A percentile compares a stretch with the other conserved stretches of the same genome.
phyloP scores from a whole-genome alignment of 163 green algal genomes.

The Volvox carteri region DNA sequence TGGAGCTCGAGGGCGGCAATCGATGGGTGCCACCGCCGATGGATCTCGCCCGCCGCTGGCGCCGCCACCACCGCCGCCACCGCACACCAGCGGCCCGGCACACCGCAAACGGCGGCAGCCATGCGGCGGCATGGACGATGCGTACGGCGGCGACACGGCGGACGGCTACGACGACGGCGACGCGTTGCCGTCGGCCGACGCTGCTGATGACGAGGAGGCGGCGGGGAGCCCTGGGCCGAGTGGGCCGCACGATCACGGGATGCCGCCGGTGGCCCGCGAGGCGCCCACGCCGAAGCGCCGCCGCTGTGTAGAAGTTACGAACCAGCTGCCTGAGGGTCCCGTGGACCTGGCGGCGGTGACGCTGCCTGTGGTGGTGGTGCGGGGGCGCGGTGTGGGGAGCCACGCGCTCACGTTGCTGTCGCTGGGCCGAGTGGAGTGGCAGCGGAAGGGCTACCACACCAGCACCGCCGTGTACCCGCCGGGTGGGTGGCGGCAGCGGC shows the following conservation, averaged over 20 bases:
- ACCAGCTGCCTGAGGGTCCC: not conserved
- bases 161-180: not conserved
- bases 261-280: not conserved
- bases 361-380: constrained; percentile 31
- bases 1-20: not conserved
- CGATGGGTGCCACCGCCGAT: not conserved
- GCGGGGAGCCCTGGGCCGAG: not conserved
- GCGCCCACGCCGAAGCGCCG: constrained; percentile 34
- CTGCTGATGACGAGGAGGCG: not conserved
- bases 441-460: constrained; percentile 43
- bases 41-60: not conserved
- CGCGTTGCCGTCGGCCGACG: not conserved
- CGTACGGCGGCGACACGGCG: not conserved
- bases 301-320: not conserved
- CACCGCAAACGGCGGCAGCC: not conserved
- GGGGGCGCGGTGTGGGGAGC: not conserved
- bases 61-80: not conserved
- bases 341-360: constrained; percentile 26
- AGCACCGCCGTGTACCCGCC: not conserved
- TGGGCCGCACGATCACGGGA: not conserved
- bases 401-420: constrained; percentile 12
- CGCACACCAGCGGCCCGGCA: not conserved
- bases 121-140: not conserved
- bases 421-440: constrained; percentile 41
- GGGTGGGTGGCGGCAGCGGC: not conserved